phyloP scores from a whole-genome alignment of 208 protist genomes.

The Novymonas esmeraldas region DNA sequence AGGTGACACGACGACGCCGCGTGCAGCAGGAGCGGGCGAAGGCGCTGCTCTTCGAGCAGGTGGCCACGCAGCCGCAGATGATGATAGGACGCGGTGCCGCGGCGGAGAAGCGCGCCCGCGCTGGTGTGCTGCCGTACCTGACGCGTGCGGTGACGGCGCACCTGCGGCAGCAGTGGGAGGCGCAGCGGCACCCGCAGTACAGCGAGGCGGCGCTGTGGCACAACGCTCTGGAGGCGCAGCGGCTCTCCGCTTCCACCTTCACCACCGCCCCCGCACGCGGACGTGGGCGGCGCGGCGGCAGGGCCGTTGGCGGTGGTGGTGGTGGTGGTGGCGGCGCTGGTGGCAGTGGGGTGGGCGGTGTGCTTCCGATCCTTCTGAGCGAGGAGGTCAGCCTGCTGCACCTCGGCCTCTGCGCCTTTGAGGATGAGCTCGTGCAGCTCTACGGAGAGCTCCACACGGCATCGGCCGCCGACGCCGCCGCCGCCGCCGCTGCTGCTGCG shows the following conservation, averaged over 20 bases:
- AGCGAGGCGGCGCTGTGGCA: constrained; percentile 21
- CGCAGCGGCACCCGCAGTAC: constrained; percentile 39
- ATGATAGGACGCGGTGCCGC: background rate
- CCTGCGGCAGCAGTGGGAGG: constrained; percentile 41
- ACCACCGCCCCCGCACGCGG: background rate
- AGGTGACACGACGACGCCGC: constrained; percentile 11
- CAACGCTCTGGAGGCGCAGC: constrained; percentile 36
- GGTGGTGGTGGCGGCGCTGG: background rate
- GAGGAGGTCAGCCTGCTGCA: constrained; percentile 83
- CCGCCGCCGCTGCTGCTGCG: background rate
- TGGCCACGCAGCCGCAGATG: constrained; percentile 19
- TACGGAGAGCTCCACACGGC: constrained; percentile 33
- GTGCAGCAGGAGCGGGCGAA: constrained; percentile 29
- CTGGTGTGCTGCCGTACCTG: constrained; percentile 15
- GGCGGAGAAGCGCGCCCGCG: background rate
- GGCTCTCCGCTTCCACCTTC: constrained; percentile 6
- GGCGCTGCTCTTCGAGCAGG: constrained; percentile 30
- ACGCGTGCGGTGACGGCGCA: constrained; percentile 34
- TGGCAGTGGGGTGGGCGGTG: background rate
- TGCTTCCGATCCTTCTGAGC: constrained; percentile 57
- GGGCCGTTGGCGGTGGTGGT: background rate
- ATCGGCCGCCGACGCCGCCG: background rate
- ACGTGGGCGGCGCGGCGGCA: background rate
- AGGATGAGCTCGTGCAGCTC: constrained; percentile 69
- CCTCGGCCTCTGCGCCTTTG: constrained; percentile 68